These are phyloP conservation scores for Plasmopara muralis DNA, from an alignment of 352 stramenopile genomes.

Conservation along the genomic window DNA sequence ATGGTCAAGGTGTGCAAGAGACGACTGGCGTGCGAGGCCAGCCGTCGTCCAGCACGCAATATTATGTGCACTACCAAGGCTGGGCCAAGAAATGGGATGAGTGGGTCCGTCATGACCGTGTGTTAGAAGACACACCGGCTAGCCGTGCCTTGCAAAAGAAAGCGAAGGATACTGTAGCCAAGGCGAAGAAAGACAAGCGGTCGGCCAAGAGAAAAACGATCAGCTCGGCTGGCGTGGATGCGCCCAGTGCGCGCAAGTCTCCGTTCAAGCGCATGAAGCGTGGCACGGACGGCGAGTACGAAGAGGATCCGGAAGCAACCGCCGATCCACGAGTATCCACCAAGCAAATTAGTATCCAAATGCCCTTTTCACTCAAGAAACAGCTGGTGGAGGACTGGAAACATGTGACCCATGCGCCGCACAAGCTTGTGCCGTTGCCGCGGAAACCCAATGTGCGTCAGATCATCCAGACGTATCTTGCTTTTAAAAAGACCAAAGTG, in stretches of 20 bases:
- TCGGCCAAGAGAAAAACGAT: conserved; percentile 55
- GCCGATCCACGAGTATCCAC: neutral
- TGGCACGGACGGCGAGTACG: conserved; percentile 56
- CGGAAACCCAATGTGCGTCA: conserved; percentile 58
- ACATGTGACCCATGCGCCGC: conserved; percentile 66
- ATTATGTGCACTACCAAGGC: conserved; percentile 88
- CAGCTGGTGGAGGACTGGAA: conserved; percentile 90
- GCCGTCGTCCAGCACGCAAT: conserved; percentile 39
- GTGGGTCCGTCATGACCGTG: conserved; percentile 69
- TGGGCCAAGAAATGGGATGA: conserved; percentile 91
- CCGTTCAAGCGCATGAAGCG: conserved; percentile 77
- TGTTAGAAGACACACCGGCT: conserved; percentile 58
- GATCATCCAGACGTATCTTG: conserved; percentile 78
- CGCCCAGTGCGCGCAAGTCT: conserved; percentile 41
- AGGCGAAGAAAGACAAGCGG: conserved; percentile 62
- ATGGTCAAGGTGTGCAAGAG: conserved; percentile 49
- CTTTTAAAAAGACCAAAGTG: conserved; percentile 68
- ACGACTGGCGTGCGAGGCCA: conserved; percentile 7
- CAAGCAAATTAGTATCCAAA: conserved; percentile 67
- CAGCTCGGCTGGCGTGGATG: conserved; percentile 50
- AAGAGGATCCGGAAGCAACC: conserved; percentile 35
- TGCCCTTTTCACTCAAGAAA: conserved; percentile 90
- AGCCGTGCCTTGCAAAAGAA: conserved; percentile 56
- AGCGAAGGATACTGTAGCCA: conserved; percentile 31
- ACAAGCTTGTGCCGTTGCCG: conserved; percentile 76